A percentile compares a stretch with the other conserved stretches of the same genome.
These are phyloP conservation scores for Hirschfeldia incana DNA, from an alignment of 345 rosid species.

Conservation along the genomic window DNA sequence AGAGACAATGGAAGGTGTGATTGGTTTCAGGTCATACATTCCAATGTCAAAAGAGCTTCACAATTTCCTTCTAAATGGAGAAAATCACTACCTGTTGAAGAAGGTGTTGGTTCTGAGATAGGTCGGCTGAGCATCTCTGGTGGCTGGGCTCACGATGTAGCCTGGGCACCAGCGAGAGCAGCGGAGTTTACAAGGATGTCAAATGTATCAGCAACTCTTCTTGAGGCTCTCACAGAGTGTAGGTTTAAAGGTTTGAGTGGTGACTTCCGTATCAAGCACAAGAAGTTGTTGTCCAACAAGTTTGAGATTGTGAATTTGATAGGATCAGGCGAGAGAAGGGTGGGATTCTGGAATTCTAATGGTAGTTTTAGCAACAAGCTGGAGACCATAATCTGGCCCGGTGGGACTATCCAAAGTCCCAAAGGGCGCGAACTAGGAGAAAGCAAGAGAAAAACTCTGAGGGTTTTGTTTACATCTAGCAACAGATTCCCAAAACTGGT, in stretches of 20 bases:
- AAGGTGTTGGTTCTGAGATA: not conserved
- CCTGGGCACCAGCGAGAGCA: slow-evolving; percentile 36
- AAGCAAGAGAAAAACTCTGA: too few relatives aligned
- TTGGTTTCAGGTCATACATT: slow-evolving; percentile 43
- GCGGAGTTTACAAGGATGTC: slow-evolving; percentile 12
- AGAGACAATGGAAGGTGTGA: too few relatives aligned
- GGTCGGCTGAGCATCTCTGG: slow-evolving; percentile 16
- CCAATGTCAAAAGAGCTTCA: slow-evolving; percentile 41
- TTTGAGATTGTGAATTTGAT: slow-evolving; percentile 46
- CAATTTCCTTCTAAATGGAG: slow-evolving; percentile 37
- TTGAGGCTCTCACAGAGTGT: slow-evolving; percentile 25
- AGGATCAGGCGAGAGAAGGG: slow-evolving; percentile 29
- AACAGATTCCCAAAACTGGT: too few relatives aligned
- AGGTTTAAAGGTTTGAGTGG: slow-evolving; percentile 43
- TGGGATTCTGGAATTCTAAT: slow-evolving; percentile 41
- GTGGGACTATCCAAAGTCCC: slow-evolving; percentile 19
- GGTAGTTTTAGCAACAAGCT: slow-evolving; percentile 31
- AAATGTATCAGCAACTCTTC: slow-evolving; percentile 24
- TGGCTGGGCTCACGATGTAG: slow-evolving; percentile 43
- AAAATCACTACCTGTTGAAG: not conserved
- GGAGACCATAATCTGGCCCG: slow-evolving; percentile 43
- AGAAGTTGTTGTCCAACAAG: slow-evolving; percentile 17
- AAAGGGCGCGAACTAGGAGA: too few relatives aligned
- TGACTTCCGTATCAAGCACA: slow-evolving; percentile 24
- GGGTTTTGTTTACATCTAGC: too few relatives aligned